These are phyloP conservation scores for Malania oleifera DNA, from an alignment of 164 flowering plant genomes.

Conservation along the genomic window DNA sequence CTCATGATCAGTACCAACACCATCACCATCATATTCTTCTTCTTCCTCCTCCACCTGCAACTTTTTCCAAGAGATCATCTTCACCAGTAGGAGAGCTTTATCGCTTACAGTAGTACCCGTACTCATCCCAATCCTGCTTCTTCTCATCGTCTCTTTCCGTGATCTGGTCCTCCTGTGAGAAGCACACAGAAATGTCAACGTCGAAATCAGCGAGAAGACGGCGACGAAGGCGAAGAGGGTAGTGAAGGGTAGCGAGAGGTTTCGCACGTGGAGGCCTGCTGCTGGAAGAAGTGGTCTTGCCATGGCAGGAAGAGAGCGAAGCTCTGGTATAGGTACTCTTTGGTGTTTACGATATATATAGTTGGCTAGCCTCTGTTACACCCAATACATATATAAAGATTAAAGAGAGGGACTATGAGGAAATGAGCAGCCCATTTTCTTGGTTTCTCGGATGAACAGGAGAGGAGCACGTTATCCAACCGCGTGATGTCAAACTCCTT, in stretches of 20 bases:
- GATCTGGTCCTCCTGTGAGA: constrained; percentile 15
- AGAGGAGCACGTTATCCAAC: too few species aligned
- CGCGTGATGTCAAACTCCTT: too few species aligned
- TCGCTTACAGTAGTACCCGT: constrained; percentile 27
- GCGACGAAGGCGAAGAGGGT: constrained; percentile 9
- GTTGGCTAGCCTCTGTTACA: too few species aligned
- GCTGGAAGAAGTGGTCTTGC: constrained; percentile 6
- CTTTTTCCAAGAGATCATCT: constrained; percentile 54
- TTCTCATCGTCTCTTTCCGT: neutral
- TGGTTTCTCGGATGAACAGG: too few species aligned
- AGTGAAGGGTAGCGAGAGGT: neutral
- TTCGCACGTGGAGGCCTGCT: constrained; percentile 1
- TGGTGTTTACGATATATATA: too few species aligned
- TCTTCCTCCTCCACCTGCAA: constrained; percentile 16
- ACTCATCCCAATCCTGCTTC: constrained; percentile 14
- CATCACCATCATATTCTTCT: constrained; percentile 6
- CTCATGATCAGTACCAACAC: neutral
- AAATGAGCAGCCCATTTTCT: too few species aligned
- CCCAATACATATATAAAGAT: too few species aligned
- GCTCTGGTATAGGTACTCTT: too few species aligned
- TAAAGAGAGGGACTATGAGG: too few species aligned
- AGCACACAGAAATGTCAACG: constrained; percentile 23
- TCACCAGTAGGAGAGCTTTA: constrained; percentile 37
- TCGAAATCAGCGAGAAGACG: constrained; percentile 17
- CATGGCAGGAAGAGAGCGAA: neutral